Conservation (phyloP, 164 flowering plant species). For the Cinnamomum micranthum region DNA sequence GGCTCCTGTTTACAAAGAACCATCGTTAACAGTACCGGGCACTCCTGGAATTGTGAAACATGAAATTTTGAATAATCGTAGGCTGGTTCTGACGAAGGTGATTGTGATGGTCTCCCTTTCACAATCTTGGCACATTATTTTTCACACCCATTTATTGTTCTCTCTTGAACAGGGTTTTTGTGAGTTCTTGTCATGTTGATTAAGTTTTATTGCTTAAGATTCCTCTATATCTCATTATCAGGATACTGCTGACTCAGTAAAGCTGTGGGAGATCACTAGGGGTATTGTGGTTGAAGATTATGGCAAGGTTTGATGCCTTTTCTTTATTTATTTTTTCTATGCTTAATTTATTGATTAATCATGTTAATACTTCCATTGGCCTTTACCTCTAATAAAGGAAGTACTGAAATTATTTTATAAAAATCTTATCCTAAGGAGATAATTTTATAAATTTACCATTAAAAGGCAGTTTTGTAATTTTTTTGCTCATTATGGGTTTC, state of each 20-base stretch:
- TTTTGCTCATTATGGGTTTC: background rate
- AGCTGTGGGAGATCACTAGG: slow-evolving; percentile 93
- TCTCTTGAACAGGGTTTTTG: background rate
- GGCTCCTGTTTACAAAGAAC: slow-evolving; percentile 82
- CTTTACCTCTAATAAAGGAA: background rate
- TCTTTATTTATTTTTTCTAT: slow-evolving; percentile 2
- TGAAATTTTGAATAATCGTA: slow-evolving; percentile 89
- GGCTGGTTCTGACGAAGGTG: slow-evolving; percentile 94
- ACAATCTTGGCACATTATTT: background rate
- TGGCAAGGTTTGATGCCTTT: slow-evolving; percentile 59
- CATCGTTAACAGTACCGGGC: slow-evolving; percentile 67
- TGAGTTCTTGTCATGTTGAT: background rate
- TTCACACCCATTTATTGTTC: background rate
- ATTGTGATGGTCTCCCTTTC: slow-evolving; percentile 3
- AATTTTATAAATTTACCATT: background rate
- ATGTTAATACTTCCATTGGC: background rate
- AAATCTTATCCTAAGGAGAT: background rate
- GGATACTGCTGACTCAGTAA: slow-evolving; percentile 87
- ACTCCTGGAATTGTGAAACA: slow-evolving; percentile 82
- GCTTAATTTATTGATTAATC: background rate
- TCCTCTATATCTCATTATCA: slow-evolving; percentile 17
- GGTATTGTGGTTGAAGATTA: slow-evolving; percentile 86
- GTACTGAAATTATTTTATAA: background rate
- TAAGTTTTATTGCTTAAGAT: slow-evolving; percentile 3
- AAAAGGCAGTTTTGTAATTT: background rate